phyloP scores from a whole-genome alignment of 2,329 filamentous ascomycete genomes.

The Colletotrichum sp. region DNA sequence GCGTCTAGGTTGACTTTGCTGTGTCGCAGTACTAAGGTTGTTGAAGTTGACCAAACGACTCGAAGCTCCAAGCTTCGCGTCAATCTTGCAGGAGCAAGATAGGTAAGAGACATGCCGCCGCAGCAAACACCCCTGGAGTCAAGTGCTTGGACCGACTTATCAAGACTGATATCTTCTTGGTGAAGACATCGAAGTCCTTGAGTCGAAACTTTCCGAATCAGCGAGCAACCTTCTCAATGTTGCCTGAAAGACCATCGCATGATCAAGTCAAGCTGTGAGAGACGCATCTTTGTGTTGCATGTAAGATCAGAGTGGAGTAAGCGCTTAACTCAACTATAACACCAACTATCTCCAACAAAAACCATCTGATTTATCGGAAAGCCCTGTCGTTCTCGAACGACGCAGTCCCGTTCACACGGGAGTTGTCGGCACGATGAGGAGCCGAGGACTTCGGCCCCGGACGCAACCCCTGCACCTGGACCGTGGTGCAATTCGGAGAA shows the following conservation, averaged over 20 bases:
- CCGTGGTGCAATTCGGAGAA: background rate
- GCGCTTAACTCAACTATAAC: background rate
- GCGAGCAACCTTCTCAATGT: background rate
- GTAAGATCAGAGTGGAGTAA: accelerated
- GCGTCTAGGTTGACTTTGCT: accelerated
- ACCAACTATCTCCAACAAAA: accelerated
- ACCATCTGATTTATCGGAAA: background rate
- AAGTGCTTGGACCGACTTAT: accelerated
- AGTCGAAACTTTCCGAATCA: background rate
- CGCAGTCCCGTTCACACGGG: background rate
- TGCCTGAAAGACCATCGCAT: background rate
- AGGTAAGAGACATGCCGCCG: background rate
- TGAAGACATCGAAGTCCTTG: accelerated
- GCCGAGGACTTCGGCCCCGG: background rate
- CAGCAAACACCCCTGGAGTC: accelerated
- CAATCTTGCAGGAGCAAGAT: background rate
- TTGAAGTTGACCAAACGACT: background rate
- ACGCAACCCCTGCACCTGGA: background rate
- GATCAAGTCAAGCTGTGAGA: background rate
- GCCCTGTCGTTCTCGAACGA: background rate
- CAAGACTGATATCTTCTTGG: background rate
- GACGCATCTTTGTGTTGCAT: background rate
- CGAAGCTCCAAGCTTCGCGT: background rate
- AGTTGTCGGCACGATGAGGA: background rate
- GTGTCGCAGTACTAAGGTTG: background rate